A percentile compares a stretch with the other conserved stretches of the same genome.
phyloP scores from a whole-genome alignment of 257 asterid species.

The Striga asiatica region DNA sequence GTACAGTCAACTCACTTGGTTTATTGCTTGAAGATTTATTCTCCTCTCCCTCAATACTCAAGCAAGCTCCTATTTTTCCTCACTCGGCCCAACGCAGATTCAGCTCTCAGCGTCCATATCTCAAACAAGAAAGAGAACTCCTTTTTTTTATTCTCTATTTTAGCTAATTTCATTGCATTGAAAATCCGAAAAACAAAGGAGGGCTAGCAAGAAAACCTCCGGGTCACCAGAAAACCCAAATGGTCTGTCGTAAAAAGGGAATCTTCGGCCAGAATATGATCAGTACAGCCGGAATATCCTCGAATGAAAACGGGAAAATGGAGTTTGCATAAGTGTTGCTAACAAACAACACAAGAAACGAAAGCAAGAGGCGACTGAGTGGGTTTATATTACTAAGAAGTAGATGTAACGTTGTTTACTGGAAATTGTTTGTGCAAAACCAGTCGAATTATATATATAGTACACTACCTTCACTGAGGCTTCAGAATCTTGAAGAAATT shows the following conservation, averaged over 20 bases:
- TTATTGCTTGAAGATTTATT: constrained; percentile 21
- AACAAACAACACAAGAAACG: not conserved
- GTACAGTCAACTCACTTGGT: constrained; percentile 21
- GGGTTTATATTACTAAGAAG: no score
- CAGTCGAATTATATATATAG: no score
- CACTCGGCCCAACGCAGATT: constrained; percentile 19
- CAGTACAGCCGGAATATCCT: no score
- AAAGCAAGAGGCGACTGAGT: not conserved
- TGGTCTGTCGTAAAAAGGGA: constrained; percentile 21
- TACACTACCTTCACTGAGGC: no score
- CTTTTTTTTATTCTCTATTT: no score
- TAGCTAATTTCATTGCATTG: constrained; percentile 5
- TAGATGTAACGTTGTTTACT: no score
- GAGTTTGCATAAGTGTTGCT: not conserved
- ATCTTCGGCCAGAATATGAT: constrained; percentile 22
- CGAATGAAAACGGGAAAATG: not conserved
- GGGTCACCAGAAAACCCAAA: constrained; percentile 16
- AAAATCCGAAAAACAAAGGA: constrained; percentile 14
- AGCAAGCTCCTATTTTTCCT: constrained; percentile 65
- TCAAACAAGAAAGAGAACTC: no score
- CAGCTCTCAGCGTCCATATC: constrained; percentile 26
- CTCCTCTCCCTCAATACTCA: constrained; percentile 54
- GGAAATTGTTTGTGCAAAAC: no score
- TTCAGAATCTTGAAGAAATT: no score
- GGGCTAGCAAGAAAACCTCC: not conserved